Evolutionary conservation across 139 green algal species (phyloP).

Genomic region (Micromonas commoda): DNA sequence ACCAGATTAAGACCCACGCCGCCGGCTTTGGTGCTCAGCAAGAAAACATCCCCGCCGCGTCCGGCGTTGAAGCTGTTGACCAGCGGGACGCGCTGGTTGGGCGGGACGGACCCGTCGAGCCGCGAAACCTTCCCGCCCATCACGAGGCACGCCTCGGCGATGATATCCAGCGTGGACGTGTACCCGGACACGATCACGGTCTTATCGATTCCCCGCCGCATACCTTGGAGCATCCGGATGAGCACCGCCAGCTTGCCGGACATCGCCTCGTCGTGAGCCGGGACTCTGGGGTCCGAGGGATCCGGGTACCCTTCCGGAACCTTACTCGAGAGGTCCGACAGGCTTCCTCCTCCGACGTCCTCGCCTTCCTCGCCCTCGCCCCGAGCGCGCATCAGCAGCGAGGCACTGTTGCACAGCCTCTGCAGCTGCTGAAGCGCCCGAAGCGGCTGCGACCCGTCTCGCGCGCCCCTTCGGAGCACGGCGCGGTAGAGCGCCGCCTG

Average conservation of each 20-base stretch:
- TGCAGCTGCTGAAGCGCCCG: slow-evolving; percentile 5
- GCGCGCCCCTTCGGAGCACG: slow-evolving; percentile 37
- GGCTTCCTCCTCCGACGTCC: neutral
- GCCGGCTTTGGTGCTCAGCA: slow-evolving; percentile 86
- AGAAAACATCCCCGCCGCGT: slow-evolving; percentile 81
- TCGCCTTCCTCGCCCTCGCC: too few relatives aligned
- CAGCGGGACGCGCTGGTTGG: slow-evolving; percentile 89
- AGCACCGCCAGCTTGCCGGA: slow-evolving; percentile 76
- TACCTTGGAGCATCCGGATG: slow-evolving; percentile 67
- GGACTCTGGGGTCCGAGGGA: neutral
- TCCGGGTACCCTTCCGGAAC: neutral
- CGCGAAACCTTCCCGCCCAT: slow-evolving; percentile 30
- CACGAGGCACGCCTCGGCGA: slow-evolving; percentile 38
- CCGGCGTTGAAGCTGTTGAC: slow-evolving; percentile 61
- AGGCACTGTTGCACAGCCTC: slow-evolving; percentile 7
- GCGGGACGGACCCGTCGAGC: slow-evolving; percentile 80
- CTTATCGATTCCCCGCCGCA: slow-evolving; percentile 63
- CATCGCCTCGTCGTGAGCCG: neutral
- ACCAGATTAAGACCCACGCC: slow-evolving; percentile 97
- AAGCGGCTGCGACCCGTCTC: neutral
- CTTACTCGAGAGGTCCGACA: neutral
- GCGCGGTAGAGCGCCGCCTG: slow-evolving; percentile 50
- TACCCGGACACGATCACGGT: slow-evolving; percentile 79
- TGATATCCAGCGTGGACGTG: slow-evolving; percentile 40
- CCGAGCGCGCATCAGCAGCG: neutral